phyloP scores from a whole-genome alignment of 2,329 filamentous ascomycete genomes.

The Penicillium sp. region DNA sequence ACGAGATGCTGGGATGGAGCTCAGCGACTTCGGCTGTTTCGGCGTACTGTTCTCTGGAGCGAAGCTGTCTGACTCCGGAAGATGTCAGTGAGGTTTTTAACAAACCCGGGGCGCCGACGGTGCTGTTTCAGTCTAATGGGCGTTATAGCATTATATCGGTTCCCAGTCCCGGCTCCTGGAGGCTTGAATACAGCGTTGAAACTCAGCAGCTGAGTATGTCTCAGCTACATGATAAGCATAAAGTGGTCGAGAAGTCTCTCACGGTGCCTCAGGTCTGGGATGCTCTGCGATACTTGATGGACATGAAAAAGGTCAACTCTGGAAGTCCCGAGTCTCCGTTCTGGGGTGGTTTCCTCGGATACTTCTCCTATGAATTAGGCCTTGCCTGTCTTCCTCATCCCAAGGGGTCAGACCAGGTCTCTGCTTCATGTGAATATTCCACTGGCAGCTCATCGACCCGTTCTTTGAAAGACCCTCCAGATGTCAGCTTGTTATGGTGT shows the following conservation, averaged over 20 bases:
- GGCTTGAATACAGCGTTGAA: conserved; percentile 35
- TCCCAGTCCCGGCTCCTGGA: conserved; percentile 36
- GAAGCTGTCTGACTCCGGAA: conserved; percentile 29
- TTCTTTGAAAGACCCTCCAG: conserved; percentile 52
- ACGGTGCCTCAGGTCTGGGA: conserved; percentile 34
- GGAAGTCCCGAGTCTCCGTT: conserved; percentile 55
- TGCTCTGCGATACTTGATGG: conserved; percentile 38
- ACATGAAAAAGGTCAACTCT: conserved; percentile 37
- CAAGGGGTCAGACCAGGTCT: conserved; percentile 37
- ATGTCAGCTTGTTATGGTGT: conserved; percentile 74
- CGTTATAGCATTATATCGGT: conserved; percentile 38
- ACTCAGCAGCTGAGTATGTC: conserved; percentile 23
- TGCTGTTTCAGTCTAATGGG: conserved; percentile 47
- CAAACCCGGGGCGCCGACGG: conserved; percentile 29
- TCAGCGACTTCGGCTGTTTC: conserved; percentile 28
- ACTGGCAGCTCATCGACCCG: conserved; percentile 19
- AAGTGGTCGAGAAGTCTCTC: conserved; percentile 17
- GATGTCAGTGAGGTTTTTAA: conserved; percentile 37
- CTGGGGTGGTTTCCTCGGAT: conserved; percentile 81
- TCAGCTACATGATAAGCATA: conserved; percentile 14
- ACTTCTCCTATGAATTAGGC: conserved; percentile 80
- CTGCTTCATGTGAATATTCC: conserved; percentile 1
- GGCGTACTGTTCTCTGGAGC: conserved; percentile 25
- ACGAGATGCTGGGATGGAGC: conserved; percentile 36
- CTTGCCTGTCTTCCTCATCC: conserved; percentile 55